Conservation (phyloP, 2,329 filamentous ascomycete species). For the Ceratocystis albifundus region DNA sequence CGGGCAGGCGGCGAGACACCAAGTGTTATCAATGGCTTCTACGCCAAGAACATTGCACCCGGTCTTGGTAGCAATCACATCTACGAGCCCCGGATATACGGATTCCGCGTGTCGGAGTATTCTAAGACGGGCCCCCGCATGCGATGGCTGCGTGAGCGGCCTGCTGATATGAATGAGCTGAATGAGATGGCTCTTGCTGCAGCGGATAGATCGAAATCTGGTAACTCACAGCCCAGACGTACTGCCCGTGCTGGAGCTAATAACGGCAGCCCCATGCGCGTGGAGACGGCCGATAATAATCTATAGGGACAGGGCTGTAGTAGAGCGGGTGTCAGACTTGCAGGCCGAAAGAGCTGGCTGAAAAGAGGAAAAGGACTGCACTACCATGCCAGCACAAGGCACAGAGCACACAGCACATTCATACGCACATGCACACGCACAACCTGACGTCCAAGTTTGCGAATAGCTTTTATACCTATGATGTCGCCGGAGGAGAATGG, state of each 20-base stretch:
- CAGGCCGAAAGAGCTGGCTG: background rate
- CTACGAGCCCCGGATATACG: slow-evolving; percentile 93
- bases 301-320: background rate
- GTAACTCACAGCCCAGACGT: slow-evolving; percentile 1
- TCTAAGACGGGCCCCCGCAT: slow-evolving; percentile 85
- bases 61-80: slow-evolving; percentile 71
- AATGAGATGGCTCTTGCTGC: slow-evolving; percentile 57
- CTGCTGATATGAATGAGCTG: slow-evolving; percentile 65
- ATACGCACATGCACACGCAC: too few species aligned
- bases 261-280: slow-evolving; percentile 20
- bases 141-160: slow-evolving; percentile 88
- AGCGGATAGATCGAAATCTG: slow-evolving; percentile 29
- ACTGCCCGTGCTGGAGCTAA: slow-evolving; percentile 4
- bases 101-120: slow-evolving; percentile 85
- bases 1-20: slow-evolving; percentile 32
- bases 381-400: background rate
- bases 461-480: slow-evolving; percentile 9
- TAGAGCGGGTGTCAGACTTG: too few species aligned
- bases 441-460: background rate
- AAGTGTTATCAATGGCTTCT: slow-evolving; percentile 68
- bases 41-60: slow-evolving; percentile 75
- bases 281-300: slow-evolving; percentile 11
- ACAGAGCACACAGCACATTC: too few species aligned
- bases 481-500: background rate
- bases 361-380: background rate